Evolutionary conservation across 2,329 filamentous ascomycete genomes (phyloP).

Genomic region (Teratosphaeria epicoccoides): DNA sequence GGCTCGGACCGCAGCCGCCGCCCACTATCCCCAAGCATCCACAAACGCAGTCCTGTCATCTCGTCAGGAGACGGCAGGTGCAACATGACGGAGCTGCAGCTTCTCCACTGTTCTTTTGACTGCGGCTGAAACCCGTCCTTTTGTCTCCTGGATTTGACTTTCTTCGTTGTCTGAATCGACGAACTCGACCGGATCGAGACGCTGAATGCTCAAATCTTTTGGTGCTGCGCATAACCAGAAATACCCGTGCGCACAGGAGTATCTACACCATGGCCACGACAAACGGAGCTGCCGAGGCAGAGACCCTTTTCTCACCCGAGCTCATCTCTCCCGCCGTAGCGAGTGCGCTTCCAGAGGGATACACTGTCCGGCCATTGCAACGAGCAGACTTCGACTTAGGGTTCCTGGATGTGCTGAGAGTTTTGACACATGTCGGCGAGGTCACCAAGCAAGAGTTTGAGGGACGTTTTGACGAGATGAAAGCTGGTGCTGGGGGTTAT

Average conservation of each 20-base stretch:
- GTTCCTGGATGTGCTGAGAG: conserved; percentile 83
- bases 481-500: conserved; percentile 56
- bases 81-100: not conserved
- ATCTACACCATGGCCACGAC: conserved; percentile 5
- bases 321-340: conserved; percentile 70
- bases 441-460: conserved; percentile 65
- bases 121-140: not conserved
- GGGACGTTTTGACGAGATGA: conserved; percentile 74
- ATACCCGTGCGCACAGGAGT: not conserved
- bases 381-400: conserved; percentile 67
- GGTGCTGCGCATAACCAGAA: not conserved
- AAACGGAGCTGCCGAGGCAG: conserved; percentile 6
- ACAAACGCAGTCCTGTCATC: too few relatives aligned
- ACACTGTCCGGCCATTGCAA: conserved; percentile 70
- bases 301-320: conserved; percentile 59
- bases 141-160: not conserved
- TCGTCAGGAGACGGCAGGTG: not conserved
- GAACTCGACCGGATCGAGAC: not conserved
- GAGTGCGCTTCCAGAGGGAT: conserved; percentile 64
- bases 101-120: not conserved
- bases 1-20: too few relatives aligned
- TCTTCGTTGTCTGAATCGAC: not conserved
- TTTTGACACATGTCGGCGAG: conserved; percentile 87
- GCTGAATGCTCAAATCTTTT: not conserved
- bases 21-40: too few relatives aligned